Evolutionary conservation across 306 rosid genomes (phyloP).

Genomic region (Chamaecrista fasciculata): DNA sequence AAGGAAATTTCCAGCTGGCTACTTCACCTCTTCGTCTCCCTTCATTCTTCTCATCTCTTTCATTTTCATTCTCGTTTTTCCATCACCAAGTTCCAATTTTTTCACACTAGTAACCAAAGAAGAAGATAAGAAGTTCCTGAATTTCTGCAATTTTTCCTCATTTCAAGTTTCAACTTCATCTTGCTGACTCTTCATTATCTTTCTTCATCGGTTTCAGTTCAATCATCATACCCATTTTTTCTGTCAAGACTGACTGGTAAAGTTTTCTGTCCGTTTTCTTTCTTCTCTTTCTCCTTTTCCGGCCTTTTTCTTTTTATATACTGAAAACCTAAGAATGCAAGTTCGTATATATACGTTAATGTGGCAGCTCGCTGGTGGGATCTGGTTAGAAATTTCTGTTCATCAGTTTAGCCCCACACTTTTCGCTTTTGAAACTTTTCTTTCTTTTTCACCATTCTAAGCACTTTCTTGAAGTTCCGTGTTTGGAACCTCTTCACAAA

Average conservation of each 20-base stretch:
- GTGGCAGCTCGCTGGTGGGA: conserved; percentile 30
- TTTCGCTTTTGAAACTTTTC: conserved; percentile 25
- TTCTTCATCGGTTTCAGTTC: no score
- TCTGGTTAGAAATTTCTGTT: conserved; percentile 27
- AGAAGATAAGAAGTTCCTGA: background rate
- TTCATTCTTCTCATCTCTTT: background rate
- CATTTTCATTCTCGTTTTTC: conserved; percentile 1
- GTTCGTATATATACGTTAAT: conserved; percentile 26
- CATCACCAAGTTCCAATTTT: conserved; percentile 28
- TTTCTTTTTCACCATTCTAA: conserved; percentile 22
- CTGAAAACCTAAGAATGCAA: background rate
- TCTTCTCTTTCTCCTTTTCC: conserved; percentile 2
- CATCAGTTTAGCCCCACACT: conserved; percentile 17
- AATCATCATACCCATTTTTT: no score
- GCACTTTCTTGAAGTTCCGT: background rate
- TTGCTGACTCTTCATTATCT: background rate
- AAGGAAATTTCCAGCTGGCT: conserved; percentile 39
- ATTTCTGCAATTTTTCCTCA: conserved; percentile 1
- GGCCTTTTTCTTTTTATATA: conserved; percentile 12
- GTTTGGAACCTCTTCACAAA: conserved; percentile 34
- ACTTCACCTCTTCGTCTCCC: conserved; percentile 10
- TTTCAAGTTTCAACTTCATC: background rate
- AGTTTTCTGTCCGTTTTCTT: conserved; percentile 31
- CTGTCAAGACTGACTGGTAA: no score
- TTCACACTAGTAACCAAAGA: conserved; percentile 21